These are phyloP conservation scores for Citrus cavaleriei DNA, from an alignment of 345 rosid species.

Conservation along the genomic window DNA sequence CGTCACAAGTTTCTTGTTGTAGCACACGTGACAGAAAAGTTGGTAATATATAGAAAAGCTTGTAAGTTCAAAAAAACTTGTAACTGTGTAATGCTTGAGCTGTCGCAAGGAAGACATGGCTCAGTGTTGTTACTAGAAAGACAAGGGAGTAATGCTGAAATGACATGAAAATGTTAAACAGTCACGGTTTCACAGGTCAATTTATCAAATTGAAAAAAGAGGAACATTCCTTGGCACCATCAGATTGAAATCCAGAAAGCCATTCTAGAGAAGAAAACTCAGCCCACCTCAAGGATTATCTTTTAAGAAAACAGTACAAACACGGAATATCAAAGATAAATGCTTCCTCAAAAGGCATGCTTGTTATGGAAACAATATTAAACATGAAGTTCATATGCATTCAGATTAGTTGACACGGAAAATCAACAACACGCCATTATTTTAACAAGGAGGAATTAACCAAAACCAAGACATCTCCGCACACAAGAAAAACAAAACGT, in stretches of 20 bases:
- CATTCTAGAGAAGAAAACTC: not conserved
- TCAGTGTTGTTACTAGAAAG: not conserved
- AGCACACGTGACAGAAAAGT: not conserved
- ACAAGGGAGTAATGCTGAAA: not conserved
- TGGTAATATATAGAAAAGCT: not conserved
- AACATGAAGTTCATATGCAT: not conserved
- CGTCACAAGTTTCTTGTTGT: not conserved
- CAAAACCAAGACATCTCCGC: not conserved
- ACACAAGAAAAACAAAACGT: not conserved
- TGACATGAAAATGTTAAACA: not conserved
- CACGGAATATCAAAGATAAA: not conserved
- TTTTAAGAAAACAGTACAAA: not conserved
- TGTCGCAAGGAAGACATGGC: not conserved
- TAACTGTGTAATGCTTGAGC: not conserved
- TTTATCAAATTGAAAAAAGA: not conserved
- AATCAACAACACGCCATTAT: not conserved
- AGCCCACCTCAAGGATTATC: not conserved
- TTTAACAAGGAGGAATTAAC: not conserved
- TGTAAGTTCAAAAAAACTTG: no score
- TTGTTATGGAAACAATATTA: not conserved
- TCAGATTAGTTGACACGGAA: not conserved
- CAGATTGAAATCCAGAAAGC: not conserved
- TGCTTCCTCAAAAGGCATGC: not conserved
- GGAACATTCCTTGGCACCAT: not conserved
- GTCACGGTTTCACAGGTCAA: not conserved